Percentiles rank a stretch among this genome's conserved stretches.
These are phyloP conservation scores for Diaporthe australafricana DNA, from an alignment of 2,329 filamentous ascomycete genomes.

Conservation along the genomic window DNA sequence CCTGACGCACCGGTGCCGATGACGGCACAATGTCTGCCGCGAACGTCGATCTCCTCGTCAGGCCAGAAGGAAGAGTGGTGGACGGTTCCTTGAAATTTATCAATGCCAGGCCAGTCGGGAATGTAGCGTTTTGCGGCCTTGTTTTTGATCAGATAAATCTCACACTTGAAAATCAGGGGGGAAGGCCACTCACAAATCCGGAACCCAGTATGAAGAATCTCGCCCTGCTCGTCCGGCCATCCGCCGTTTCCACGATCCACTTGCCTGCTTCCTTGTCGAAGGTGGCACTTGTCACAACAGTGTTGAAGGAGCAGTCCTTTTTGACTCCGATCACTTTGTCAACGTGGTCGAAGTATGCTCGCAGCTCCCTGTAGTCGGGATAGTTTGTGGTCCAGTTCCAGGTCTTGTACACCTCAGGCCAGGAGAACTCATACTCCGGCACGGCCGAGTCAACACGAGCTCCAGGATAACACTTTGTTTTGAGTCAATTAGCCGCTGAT, in stretches of 20 bases:
- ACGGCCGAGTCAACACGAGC: constrained; percentile 65
- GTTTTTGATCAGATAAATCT: not conserved
- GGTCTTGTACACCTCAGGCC: constrained; percentile 62
- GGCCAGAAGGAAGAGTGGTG: constrained; percentile 74
- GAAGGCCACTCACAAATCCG: constrained; percentile 56
- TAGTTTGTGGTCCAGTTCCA: constrained; percentile 69
- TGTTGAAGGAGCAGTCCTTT: constrained; percentile 69
- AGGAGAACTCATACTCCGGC: constrained; percentile 65
- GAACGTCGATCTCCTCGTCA: constrained; percentile 64
- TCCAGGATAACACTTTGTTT: constrained; percentile 59
- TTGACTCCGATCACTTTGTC: constrained; percentile 65
- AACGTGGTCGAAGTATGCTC: constrained; percentile 69
- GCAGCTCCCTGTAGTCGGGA: constrained; percentile 63
- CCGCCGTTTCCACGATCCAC: constrained; percentile 57
- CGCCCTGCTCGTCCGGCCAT: constrained; percentile 61
- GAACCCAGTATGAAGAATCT: constrained; percentile 65
- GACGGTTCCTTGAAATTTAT: constrained; percentile 69
- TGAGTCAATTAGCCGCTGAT: not conserved
- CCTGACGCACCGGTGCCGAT: constrained; percentile 75
- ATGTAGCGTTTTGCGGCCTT: constrained; percentile 70
- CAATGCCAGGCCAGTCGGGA: constrained; percentile 69
- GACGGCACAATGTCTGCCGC: constrained; percentile 69
- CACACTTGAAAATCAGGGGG: not conserved
- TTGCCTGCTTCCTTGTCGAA: constrained; percentile 60
- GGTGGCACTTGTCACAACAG: constrained; percentile 62